These are phyloP conservation scores for Talaromyces sp. DNA, from an alignment of 2,329 filamentous ascomycete species.

Conservation along the genomic window DNA sequence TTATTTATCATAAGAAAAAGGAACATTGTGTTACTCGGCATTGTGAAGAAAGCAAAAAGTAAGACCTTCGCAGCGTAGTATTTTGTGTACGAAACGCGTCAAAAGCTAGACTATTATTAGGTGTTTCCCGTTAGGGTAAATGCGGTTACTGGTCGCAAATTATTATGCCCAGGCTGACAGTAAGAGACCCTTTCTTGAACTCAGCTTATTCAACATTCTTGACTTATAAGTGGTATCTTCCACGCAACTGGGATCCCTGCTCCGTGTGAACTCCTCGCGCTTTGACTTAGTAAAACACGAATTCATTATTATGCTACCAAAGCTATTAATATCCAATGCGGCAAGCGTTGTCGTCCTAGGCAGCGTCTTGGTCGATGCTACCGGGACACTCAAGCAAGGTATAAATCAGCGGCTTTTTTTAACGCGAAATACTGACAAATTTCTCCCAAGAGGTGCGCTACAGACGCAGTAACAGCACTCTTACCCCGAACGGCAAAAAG, in stretches of 20 bases:
- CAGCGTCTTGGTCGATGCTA: background rate
- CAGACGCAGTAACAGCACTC: background rate
- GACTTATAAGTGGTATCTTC: background rate
- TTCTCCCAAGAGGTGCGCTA: background rate
- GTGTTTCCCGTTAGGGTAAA: background rate
- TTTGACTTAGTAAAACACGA: background rate
- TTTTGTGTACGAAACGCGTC: background rate
- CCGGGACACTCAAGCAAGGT: background rate
- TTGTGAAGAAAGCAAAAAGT: background rate
- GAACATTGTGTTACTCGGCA: background rate
- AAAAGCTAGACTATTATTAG: background rate
- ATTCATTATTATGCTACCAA: background rate
- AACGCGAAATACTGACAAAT: background rate
- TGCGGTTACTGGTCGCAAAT: too few species aligned
- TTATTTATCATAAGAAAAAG: background rate
- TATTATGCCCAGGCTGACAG: too few species aligned
- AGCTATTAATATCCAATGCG: background rate
- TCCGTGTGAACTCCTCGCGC: background rate
- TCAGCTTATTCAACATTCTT: background rate
- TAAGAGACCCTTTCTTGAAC: background rate
- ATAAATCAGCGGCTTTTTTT: background rate
- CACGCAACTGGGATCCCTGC: background rate
- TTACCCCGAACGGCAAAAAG: conserved; percentile 8
- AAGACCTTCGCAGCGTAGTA: background rate
- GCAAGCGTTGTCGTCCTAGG: background rate